Evolutionary conservation across 345 rosid genomes (phyloP), one percentile per base, ranked within the genome.

Genomic region (Garcia nutans): DNA sequence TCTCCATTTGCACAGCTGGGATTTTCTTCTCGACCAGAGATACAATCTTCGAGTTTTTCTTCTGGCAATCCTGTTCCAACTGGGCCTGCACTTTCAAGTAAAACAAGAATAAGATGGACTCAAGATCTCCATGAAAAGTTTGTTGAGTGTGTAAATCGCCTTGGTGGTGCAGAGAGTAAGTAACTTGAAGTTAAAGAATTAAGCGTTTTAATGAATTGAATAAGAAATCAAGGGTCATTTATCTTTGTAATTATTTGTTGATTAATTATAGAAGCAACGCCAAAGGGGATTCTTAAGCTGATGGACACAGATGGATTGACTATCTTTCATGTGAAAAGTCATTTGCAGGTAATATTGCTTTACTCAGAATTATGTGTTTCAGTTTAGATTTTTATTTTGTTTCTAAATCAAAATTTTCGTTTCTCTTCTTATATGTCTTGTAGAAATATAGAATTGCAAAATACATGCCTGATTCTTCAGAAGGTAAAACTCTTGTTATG

Each of bases 241-340:
- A 47, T 13, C 17, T 6, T 4, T 41, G 23, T 66, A 5, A 28
- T 26, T 19, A 11, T 65, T 75, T 58, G 33, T 68, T 75, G 56
- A 67, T 80, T 47, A 79, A 75, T 49, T 61, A 58, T 69, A 93
- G 98, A 88, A 79, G 98, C 98, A 19, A 93, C 98, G 0, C 99
- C 99, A 0, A 96, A 93, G 90, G 92, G 95, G 8, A 88, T 96
- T 73, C 71, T 96, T 80, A 92, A 88, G 92, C 86, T 92, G 70
- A 96, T 96, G 99, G 93, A 90, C 68, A 87, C 89, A 0, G 91
- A 91, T 58, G 97, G 93, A 72, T 84, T 96, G 78, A 92, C 99
- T 41, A 93, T 96, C 74, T 96, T 92, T 78, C 99, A 96, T 85
- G 94, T 96, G 7, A 96, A 96, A 86, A 93, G 99, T 82, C 99